Base-by-base conservation (phyloP, 768 basidiomycete genomes). In the Albatrellus ellisii region DNA sequence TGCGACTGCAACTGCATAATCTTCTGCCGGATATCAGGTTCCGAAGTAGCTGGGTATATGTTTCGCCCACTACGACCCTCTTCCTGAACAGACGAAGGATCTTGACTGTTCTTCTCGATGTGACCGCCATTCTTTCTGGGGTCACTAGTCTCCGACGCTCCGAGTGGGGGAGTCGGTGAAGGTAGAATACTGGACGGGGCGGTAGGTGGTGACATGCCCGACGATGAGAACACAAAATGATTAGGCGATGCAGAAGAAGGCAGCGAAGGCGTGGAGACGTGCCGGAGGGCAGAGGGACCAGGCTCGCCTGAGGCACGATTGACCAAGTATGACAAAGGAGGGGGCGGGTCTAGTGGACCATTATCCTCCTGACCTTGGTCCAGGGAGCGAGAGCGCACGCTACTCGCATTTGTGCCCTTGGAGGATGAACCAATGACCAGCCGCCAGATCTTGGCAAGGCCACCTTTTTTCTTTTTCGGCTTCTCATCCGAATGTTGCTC, bases 301-400 rank as follows among this genome's bases (percentile, higher is more conserved):
- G 66, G 65, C 33, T 75, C 70, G n/a, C 70, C 68, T 31, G 71
- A 71, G 43, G 71, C 67, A 46, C 64, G 60, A 46, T 60, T 63
- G 2, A 89, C 88, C 36, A 97, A 71, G 61, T 90, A 92, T 0
- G 88, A 88, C 40, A 98, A 56, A 4, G 89, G 82, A 4, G 94
- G 94, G 2, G 94, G 94, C 1, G 92, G 94, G 2, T 84, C 78
- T 29, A 95, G 65, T 3, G 87, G 90, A 52, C 25, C 20, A 15
- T 89, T 85, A 3, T 85, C 80, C 26, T 48, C 32, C 57, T 58
- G 43, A 14, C 14, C 14, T 29, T 58, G 67, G 46, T 68, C 72
- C 20, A 61, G 43, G 10, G 63, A 64, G 12, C 65, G 67, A 5
- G 63, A 51, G 12, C 62, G 54, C 8, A 60, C 59, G 21, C 57